phyloP scores from a whole-genome alignment of 2,329 filamentous ascomycete species.

The Graphilbum ipis-grandicollis region DNA sequence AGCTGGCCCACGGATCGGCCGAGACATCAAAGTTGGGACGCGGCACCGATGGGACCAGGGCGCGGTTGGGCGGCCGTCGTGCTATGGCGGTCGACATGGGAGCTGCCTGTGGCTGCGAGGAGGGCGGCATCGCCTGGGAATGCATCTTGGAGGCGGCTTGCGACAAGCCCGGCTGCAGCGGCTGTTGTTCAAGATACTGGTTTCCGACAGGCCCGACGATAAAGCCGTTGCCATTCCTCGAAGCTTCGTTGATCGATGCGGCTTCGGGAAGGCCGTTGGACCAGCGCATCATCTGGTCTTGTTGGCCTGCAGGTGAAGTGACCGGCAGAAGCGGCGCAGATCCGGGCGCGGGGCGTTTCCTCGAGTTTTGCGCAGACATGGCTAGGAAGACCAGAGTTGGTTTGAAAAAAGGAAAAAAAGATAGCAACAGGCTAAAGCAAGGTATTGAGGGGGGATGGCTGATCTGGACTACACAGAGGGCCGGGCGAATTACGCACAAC shows the following conservation, averaged over 20 bases:
- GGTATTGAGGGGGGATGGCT: too few species aligned
- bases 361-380: slow-evolving; percentile 33
- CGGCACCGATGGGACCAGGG: slow-evolving; percentile 26
- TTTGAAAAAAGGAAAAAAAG: background rate
- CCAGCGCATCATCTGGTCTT: slow-evolving; percentile 31
- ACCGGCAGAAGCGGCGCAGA: slow-evolving; percentile 33
- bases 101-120: slow-evolving; percentile 3
- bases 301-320: slow-evolving; percentile 29
- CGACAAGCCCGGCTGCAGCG: slow-evolving; percentile 9
- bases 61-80: slow-evolving; percentile 31
- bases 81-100: slow-evolving; percentile 31
- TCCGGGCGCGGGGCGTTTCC: slow-evolving; percentile 63
- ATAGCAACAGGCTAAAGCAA: too few species aligned
- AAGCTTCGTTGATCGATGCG: slow-evolving; percentile 19
- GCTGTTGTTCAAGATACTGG: slow-evolving; percentile 9
- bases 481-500: too few species aligned
- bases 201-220: slow-evolving; percentile 19
- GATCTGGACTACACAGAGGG: too few species aligned
- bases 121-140: slow-evolving; percentile 5
- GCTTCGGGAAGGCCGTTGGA: slow-evolving; percentile 19
- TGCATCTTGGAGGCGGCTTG: slow-evolving; percentile 8
- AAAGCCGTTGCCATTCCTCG: slow-evolving; percentile 19
- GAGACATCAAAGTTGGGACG: slow-evolving; percentile 20
- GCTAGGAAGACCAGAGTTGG: background rate
- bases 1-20: slow-evolving; percentile 23